These are phyloP conservation scores for Pittosporum tobira DNA, from an alignment of 129 eudicot genomes.

Conservation along the genomic window DNA sequence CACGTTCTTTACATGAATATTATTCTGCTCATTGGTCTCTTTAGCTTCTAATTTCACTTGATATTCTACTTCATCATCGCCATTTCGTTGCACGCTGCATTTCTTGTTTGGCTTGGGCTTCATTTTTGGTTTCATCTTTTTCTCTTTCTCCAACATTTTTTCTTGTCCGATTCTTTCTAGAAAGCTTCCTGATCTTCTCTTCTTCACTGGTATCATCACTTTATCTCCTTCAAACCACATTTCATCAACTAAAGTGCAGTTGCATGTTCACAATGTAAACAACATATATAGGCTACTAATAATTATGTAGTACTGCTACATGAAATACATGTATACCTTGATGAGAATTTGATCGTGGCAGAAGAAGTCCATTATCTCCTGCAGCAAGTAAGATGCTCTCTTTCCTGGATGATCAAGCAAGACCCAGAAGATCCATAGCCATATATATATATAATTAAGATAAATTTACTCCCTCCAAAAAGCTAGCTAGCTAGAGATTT, in stretches of 20 bases:
- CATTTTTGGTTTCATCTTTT: constrained; percentile 8
- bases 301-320: neutral
- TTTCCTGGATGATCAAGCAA: constrained; percentile 39
- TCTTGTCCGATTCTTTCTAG: constrained; percentile 9
- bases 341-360: constrained; percentile 20
- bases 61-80: no score
- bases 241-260: constrained; percentile 20
- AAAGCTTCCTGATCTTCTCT: constrained; percentile 40
- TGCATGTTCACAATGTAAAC: neutral
- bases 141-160: constrained; percentile 20
- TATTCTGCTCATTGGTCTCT: neutral
- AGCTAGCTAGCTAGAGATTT: neutral
- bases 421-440: constrained; percentile 11
- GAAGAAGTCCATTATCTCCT: constrained; percentile 8
- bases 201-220: constrained; percentile 43
- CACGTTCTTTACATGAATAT: constrained; percentile 24
- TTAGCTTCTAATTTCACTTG: no score
- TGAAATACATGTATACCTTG: constrained; percentile 18
- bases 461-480: neutral
- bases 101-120: constrained; percentile 30
- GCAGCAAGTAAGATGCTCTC: constrained; percentile 21
- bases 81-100: constrained; percentile 11
- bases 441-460: constrained; percentile 1
- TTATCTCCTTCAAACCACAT: constrained; percentile 41
- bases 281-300: neutral